Evolutionary conservation across 225 moss, liverwort and hornwort species (phyloP).

Genomic region (Polytrichum formosum): DNA sequence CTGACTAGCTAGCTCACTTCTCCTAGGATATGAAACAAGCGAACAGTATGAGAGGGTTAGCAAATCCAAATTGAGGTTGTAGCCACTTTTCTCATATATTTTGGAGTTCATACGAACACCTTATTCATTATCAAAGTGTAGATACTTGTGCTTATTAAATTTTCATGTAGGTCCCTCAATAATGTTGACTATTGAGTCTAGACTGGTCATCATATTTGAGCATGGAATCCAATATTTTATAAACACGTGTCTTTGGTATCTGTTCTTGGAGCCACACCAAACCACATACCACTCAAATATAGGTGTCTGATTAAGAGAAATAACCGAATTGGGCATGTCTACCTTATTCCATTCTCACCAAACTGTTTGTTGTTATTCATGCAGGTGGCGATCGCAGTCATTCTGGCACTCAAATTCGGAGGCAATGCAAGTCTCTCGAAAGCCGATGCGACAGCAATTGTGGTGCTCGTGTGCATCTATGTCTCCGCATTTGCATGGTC

Average conservation of each 20-base stretch:
- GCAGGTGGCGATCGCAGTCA: constrained; percentile 17
- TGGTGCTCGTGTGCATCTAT: constrained; percentile 23
- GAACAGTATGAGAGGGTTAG: no score
- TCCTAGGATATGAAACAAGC: no score
- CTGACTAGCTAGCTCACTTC: no score
- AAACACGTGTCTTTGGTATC: background rate
- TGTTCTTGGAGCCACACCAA: no score
- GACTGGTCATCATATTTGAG: background rate
- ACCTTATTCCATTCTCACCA: background rate
- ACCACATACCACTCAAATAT: no score
- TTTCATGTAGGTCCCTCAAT: no score
- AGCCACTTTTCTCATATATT: background rate
- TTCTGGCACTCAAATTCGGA: constrained; percentile 28
- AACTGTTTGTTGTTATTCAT: background rate
- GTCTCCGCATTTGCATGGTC: constrained; percentile 51
- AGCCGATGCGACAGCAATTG: constrained; percentile 15
- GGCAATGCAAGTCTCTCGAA: constrained; percentile 8
- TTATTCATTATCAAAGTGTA: no score
- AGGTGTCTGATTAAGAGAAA: no score
- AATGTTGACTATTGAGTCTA: background rate
- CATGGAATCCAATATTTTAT: background rate
- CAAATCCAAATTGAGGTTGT: no score
- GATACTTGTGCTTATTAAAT: no score
- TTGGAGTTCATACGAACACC: background rate
- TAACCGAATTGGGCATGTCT: no score